Evolutionary conservation across 164 flowering plant species (phyloP).

Genomic region (Cinnamomum micranthum): DNA sequence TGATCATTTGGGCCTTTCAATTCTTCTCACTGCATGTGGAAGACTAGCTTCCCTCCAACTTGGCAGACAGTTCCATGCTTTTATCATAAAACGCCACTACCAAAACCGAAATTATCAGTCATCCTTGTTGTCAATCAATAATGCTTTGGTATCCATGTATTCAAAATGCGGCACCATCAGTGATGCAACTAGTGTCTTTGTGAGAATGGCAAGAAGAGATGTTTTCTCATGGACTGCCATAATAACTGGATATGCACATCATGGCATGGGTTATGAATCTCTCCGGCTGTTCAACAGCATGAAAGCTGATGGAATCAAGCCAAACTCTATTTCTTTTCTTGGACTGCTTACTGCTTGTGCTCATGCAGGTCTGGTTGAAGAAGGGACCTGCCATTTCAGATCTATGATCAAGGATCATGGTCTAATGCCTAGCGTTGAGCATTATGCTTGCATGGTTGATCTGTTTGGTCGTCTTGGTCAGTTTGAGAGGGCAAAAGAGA

Average conservation of each 20-base stretch:
- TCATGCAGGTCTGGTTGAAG: constrained; percentile 29
- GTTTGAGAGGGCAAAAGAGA: constrained; percentile 12
- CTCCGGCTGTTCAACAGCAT: constrained; percentile 21
- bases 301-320: constrained; percentile 20
- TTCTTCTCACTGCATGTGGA: constrained; percentile 30
- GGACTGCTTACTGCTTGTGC: constrained; percentile 34
- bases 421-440: constrained; percentile 27
- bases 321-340: constrained; percentile 31
- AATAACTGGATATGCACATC: constrained; percentile 30
- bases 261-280: constrained; percentile 29
- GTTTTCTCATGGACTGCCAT: constrained; percentile 40
- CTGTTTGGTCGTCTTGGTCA: constrained; percentile 29
- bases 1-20: constrained; percentile 28
- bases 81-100: constrained; percentile 12
- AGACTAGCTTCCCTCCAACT: constrained; percentile 23
- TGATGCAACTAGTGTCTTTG: constrained; percentile 24
- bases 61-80: constrained; percentile 29
- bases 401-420: constrained; percentile 26
- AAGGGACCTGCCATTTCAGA: constrained; percentile 23
- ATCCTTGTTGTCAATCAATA: constrained; percentile 20
- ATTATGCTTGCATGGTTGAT: constrained; percentile 41
- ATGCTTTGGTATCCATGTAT: constrained; percentile 34
- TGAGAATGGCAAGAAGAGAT: constrained; percentile 23
- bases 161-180: constrained; percentile 34
- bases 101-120: neutral